Base-by-base conservation (phyloP, 2,329 filamentous ascomycete species). In the Fusarium redolens region DNA sequence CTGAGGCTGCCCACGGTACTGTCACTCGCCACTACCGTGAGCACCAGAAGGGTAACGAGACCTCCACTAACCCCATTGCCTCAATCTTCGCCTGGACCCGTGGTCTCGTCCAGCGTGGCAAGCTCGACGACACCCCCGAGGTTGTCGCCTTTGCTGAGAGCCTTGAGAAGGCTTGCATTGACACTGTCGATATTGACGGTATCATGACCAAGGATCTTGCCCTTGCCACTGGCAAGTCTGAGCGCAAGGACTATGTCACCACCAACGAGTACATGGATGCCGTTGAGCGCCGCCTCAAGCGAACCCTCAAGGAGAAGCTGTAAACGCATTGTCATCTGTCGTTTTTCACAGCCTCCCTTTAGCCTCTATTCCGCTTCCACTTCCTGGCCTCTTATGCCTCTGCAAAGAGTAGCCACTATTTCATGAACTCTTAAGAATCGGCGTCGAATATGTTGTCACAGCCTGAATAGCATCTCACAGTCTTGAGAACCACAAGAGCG, bases 201-300 rank as follows among this genome's bases (percentile, higher is more conserved):
- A 93, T 98, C 86, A 99, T 98, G 96, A 99, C 96, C 83, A 99
- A 99, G 91, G 96, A 99, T 84, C 86, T 99, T 78, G 96, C 96
- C n/a, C 90, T 98, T 67, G 93, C 95, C 54, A 96, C 93, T 82
- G 96, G 96, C 79, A 95, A 95, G 88, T 95, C 92, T 78, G 92
- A 90, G 70, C 90, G 93, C 75, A 90, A 90, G 78, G 92, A 94
- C 80, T 98, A 95, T 85, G 96, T 97, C 77, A 98, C 95, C 59
- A 98, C 96, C 65, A 90, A 88, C 77, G 93, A 97, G 86, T 99
- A 98, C 86, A 86, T 99, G 80, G 90, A 93, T 80, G 96, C 96
- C 44, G 96, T 98, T 56, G 96, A 98, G 91, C 92, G 90, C 84
- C 88, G 95, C 80, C 88, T 99, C 86, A 95, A 96, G 90, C 86